Base-by-base conservation (phyloP, 2,329 filamentous ascomycete species). In the Raffaelea albimanens region DNA sequence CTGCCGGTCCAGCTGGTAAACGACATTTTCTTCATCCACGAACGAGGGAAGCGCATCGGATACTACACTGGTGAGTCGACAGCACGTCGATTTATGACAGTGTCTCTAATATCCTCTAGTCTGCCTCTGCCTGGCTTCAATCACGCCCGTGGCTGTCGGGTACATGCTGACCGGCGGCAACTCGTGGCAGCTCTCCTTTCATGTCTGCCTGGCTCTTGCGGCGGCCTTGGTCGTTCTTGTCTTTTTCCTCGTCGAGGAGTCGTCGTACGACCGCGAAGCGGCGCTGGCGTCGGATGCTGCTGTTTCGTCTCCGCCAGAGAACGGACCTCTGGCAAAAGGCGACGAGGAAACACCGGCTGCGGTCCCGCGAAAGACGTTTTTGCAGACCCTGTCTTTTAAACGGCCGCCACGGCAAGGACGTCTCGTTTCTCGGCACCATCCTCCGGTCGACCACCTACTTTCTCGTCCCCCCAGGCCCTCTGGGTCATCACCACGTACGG, bases 161-260 rank as follows among this genome's bases (percentile, higher is more conserved):
- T 80, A 79, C 58, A 78, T 80, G 73, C 67, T 80, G 4, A 66
- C 69, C 2, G 74, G 68, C 1, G 70, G 71, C n/a, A 71, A 77
- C 56, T 75, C 73, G 4, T 79, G 75, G 75, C 63, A 71, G 10
- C 66, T 79, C 0, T 79, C 72, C 62, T 79, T 78, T 64, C 79
- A 78, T 59, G 75, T 79, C 40, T 67, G 70, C 44, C 67, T 74
- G 25, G 75, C 73, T 1, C 78, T 80, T 33, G 55, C 50, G 21
- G 48, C 48, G 5, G 53, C 54, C 2, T 50, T 58, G 3, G 25
- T 57, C 8, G 46, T 58, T 16, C 41, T 56, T 14, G 52, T 54
- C 21, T 57, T 58, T 44, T 54, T 57, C 33, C 50, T 56, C 22
- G 54, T 58, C 7, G 56, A 58, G 38, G 56, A 58, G 43, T 50